Base-by-base conservation (phyloP, 2,329 filamentous ascomycete species). In the Exutisphaerella laricina region DNA sequence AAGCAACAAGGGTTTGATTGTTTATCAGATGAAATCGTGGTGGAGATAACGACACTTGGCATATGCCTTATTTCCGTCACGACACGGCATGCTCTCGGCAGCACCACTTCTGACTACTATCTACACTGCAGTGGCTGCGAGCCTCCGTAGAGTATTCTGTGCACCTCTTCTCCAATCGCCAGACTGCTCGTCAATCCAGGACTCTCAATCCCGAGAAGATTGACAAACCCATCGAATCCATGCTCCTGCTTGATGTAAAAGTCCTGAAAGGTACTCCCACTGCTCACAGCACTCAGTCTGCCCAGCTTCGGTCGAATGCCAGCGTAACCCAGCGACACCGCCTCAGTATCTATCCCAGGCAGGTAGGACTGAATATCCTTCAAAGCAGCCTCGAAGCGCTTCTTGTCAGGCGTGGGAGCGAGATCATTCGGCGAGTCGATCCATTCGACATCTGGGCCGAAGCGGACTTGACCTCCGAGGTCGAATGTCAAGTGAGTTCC, bases 381-480 rank as follows among this genome's bases (percentile, higher is more conserved):
- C 0, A 94, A 64, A 0, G 89, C 89, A 28, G 77, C 71, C 1
- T 68, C 63, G 42, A 95, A 69, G 9, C 85, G 73, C 16, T 70
- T 70, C 1, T 72, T 67, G 52, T 79, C 87, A 12, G 85, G 82
- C 1, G 72, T 70, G 2, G 62, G 62, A 4, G 56, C 50, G n/a
- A 95, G 71, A 57, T 95, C 80, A 6, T 68, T 66, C 0, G 88
- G 79, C 1, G 73, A 69, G 36, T 83, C 77, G 0, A 95, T 83
- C 92, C 92, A 97, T 64, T 97, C 88, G 10, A 96, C 85, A 60
- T 98, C 92, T 0, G 92, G 92, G 0, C 92, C 92, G 64, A 98
- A 98, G 26, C 88, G 83, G 31, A 97, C 75, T 1, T 86, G 79
- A 0, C 90, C 89, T 0, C 72, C 77, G 67, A 97, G 75, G 63